Conservation (phyloP, 2,329 filamentous ascomycete species). For the Paecilomyces variotii region DNA sequence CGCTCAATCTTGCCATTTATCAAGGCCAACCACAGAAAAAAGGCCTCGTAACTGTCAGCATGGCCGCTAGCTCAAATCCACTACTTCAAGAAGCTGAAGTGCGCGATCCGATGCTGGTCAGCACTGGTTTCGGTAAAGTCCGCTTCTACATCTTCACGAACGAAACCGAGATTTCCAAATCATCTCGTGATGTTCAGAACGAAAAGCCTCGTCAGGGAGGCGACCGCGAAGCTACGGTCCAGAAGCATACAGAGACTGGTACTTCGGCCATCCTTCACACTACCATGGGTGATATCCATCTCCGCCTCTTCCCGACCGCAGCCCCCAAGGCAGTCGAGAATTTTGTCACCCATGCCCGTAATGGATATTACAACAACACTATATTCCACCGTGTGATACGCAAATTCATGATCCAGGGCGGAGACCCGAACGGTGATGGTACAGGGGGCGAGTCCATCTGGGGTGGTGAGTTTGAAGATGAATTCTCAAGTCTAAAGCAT, state of each 20-base stretch:
- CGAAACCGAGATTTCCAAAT: slow-evolving; percentile 72
- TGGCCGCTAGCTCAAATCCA: slow-evolving; percentile 93
- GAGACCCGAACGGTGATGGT: slow-evolving; percentile 79
- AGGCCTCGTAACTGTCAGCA: slow-evolving; percentile 83
- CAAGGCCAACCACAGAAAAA: slow-evolving; percentile 96
- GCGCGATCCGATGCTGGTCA: slow-evolving; percentile 79
- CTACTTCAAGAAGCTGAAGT: slow-evolving; percentile 85
- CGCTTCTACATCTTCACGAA: slow-evolving; percentile 99
- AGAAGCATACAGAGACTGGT: slow-evolving; percentile 63
- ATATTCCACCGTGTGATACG: slow-evolving; percentile 96
- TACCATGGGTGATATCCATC: slow-evolving; percentile 84
- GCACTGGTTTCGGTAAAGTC: slow-evolving; percentile 75
- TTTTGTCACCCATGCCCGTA: slow-evolving; percentile 83
- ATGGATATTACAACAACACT: slow-evolving; percentile 93
- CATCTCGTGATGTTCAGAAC: slow-evolving; percentile 84
- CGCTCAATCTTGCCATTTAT: slow-evolving; percentile 77
- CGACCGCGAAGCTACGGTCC: slow-evolving; percentile 38
- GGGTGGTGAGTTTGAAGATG: slow-evolving; percentile 87
- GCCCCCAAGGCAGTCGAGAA: slow-evolving; percentile 96
- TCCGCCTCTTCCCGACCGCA: slow-evolving; percentile 85
- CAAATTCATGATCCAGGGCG: slow-evolving; percentile 93
- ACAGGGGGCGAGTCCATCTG: slow-evolving; percentile 88
- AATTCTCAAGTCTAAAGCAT: slow-evolving; percentile 84
- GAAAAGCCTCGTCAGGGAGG: slow-evolving; percentile 71
- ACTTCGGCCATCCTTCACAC: slow-evolving; percentile 83